These are phyloP conservation scores for Mycena indigotica DNA, from an alignment of 768 basidiomycete species.

Conservation along the genomic window DNA sequence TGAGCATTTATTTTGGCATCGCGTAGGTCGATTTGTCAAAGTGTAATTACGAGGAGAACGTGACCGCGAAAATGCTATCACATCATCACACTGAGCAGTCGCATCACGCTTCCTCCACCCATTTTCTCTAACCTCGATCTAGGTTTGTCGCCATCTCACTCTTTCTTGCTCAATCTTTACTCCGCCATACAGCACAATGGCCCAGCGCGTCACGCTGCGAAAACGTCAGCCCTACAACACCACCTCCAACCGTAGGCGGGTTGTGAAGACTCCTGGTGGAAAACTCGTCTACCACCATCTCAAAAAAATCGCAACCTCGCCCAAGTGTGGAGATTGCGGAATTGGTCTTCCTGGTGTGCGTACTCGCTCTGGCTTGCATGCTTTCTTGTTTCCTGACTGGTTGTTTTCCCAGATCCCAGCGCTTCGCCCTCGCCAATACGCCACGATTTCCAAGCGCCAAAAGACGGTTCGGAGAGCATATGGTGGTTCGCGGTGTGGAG, in stretches of 20 bases:
- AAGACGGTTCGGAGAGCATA: conserved; percentile 97
- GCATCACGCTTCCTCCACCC: background rate
- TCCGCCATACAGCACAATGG: conserved; percentile 56
- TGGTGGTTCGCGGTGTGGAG: conserved; percentile 95
- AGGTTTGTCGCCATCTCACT: background rate
- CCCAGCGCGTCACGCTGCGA: conserved; percentile 99
- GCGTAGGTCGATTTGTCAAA: conserved; percentile 59
- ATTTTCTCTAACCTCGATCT: background rate
- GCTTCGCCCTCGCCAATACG: conserved; percentile 94
- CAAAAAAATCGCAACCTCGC: conserved; percentile 88
- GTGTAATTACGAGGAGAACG: background rate
- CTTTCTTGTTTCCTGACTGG: background rate
- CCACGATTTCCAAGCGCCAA: conserved; percentile 93
- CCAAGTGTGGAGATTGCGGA: conserved; percentile 99
- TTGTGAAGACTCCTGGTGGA: conserved; percentile 98
- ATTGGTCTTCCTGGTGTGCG: conserved; percentile 91
- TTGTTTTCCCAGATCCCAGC: conserved; percentile 72
- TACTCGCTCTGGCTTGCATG: conserved; percentile 16
- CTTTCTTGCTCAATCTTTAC: background rate
- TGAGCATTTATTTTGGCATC: conserved; percentile 65
- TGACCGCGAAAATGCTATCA: no score
- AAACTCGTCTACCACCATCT: conserved; percentile 97
- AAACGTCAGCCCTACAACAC: conserved; percentile 99
- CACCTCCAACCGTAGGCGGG: conserved; percentile 89
- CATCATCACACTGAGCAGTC: background rate